Base-by-base conservation (phyloP, 2,329 filamentous ascomycete species). In the Clonostachys rhizophaga region DNA sequence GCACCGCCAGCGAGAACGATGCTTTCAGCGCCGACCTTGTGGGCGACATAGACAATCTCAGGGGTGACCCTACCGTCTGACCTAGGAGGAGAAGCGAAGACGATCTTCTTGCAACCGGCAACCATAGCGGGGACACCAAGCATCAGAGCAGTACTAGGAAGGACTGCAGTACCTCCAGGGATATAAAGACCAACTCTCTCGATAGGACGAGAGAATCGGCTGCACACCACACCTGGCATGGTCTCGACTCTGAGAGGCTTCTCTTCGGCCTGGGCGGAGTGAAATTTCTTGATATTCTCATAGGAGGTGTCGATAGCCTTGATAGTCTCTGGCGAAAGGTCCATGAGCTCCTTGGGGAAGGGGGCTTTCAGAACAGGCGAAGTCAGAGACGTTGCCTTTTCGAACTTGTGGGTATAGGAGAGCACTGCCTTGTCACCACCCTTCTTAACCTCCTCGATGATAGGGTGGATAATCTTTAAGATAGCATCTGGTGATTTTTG, bases 41-140 rank as follows among this genome's bases (percentile, higher is more conserved):
- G 91, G 4, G 94, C 94, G 34, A 90, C 88, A 63, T 99, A 99
- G 46, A 99, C 92, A 51, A 99, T 96, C 65, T 99, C 94, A 1
- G 94, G 94, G 1, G 92, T 96, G 52, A 97, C 81, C 55, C 86
- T 90, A 44, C 94, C 94, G 60, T 97, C 92, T 0, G 87, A 70
- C 40, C 94, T 85, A 16, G 94, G 94, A 33, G 94, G 94, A 0
- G 91, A 95, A 17, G 94, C 94, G 35, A 99, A 74, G 14, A 99
- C 87, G 50, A 99, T 96, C 68, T 87, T 95, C 71, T 91, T 83
- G 77, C 94, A 99, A 20, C 94, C 94, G 20, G 94, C 94, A 8
- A 97, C 94, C 87, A 95, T 95, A 50, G 94, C 94, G 8, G 94
- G 94, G 5, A 99, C 94, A 62, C 94, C 94, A 46, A 99, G 80